These are phyloP conservation scores for Bipolaris oryzae DNA, from an alignment of 2,329 filamentous ascomycete genomes.

Conservation along the genomic window DNA sequence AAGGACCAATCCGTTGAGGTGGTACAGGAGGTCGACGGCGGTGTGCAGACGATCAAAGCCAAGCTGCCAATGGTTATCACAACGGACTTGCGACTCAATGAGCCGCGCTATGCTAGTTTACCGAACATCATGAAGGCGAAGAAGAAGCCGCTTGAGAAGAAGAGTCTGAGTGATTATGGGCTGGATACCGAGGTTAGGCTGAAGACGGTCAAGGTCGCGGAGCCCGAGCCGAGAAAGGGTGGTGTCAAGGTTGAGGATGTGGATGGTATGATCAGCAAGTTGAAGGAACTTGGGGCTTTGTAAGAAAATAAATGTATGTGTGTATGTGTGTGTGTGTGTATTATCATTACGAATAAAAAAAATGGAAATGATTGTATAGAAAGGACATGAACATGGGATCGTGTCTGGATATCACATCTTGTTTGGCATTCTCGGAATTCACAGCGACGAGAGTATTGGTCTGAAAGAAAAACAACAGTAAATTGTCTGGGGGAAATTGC, in stretches of 20 bases:
- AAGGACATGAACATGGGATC: background rate
- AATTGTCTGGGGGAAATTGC: background rate
- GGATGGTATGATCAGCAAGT: slow-evolving; percentile 87
- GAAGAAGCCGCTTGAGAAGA: slow-evolving; percentile 98
- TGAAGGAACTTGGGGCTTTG: slow-evolving; percentile 94
- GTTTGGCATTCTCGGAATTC: background rate
- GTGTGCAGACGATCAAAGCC: slow-evolving; percentile 84
- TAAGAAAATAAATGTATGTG: slow-evolving; percentile 49
- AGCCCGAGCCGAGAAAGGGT: slow-evolving; percentile 85
- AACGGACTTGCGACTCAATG: slow-evolving; percentile 91
- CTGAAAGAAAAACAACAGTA: background rate
- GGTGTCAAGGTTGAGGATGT: slow-evolving; percentile 98
- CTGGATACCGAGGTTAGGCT: slow-evolving; percentile 75
- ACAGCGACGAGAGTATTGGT: background rate
- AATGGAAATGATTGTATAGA: background rate
- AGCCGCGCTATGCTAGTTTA: slow-evolving; percentile 91
- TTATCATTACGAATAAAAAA: no score
- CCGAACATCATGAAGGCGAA: slow-evolving; percentile 99
- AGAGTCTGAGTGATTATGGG: slow-evolving; percentile 76
- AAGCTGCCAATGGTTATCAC: slow-evolving; percentile 93
- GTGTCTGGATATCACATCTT: background rate
- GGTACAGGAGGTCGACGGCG: slow-evolving; percentile 92
- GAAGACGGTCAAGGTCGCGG: slow-evolving; percentile 88
- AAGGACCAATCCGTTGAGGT: slow-evolving; percentile 74
- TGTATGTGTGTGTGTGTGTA: no score